Evolutionary conservation across 345 rosid genomes (phyloP).

Genomic region (Odontarrhena argentea): DNA sequence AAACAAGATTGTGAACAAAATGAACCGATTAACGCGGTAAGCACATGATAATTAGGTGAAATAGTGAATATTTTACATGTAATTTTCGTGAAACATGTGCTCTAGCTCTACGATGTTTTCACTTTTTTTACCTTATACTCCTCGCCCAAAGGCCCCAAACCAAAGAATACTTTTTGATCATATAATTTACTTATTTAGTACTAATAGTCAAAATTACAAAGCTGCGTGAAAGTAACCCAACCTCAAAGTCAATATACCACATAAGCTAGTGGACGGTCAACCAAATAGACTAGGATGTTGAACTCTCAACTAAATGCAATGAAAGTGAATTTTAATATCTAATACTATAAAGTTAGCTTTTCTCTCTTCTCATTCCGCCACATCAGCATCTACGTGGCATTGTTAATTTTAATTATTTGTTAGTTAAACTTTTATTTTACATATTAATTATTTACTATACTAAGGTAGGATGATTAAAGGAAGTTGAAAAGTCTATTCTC

Average conservation of each 20-base stretch:
- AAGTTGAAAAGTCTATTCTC: too few relatives aligned
- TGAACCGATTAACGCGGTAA: background rate
- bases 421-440: too few relatives aligned
- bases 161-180: background rate
- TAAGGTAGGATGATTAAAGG: too few relatives aligned
- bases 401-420: too few relatives aligned
- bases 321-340: background rate
- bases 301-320: constrained; percentile 21
- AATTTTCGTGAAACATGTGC: constrained; percentile 27
- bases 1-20: background rate
- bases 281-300: constrained; percentile 35
- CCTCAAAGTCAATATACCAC: background rate
- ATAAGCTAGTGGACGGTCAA: constrained; percentile 32
- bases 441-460: too few relatives aligned
- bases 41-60: constrained; percentile 16
- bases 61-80: constrained; percentile 16
- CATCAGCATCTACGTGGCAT: too few relatives aligned
- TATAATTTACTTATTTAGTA: background rate
- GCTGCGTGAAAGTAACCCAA: constrained; percentile 17
- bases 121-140: background rate
- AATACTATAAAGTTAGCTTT: too few relatives aligned
- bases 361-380: too few relatives aligned
- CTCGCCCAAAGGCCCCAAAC: constrained; percentile 16
- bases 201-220: constrained; percentile 11
- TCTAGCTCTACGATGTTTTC: background rate